Evolutionary conservation across 1,284 basidiomycete species (phyloP), one percentile per base, ranked within the genome.

Genomic region (Ustilago bromivora): DNA sequence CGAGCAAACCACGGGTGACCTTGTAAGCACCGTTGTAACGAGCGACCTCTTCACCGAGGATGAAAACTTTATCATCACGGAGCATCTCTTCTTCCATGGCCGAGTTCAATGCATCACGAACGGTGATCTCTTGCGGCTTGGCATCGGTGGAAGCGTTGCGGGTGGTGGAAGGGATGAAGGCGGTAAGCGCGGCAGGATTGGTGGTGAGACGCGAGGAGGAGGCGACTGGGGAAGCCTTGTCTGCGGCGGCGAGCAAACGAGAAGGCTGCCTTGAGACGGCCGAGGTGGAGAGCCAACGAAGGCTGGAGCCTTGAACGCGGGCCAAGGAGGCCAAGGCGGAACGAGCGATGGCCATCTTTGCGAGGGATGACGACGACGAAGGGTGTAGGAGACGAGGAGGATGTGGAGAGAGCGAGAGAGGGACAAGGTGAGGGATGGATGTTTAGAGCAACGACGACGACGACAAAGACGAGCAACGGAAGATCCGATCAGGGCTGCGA

Each of bases 81-180:
- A 93, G 87, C 97, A 99, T 99, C 89, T 99, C 97, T 89, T 99
- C 97, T 89, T 99, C 97, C 94, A 99, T 96, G 41, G 97, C 97
- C 71, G 92, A 89, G 89, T 98, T 99, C 81, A 99, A 92, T 47
- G 97, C 97, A 70, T 99, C 97, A 86, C 97, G 94, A 73, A 98
- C 96, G 60, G 95, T 98, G 94, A 98, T 94, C 93, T 96, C 86
- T 63, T 81, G 78, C 8, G 81, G 74, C 67, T 78, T 74, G 59
- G 57, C 61, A 56, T 79, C 70, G 58, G 79, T 67, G 61, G 79
- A 78, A 43, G 80, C 80, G 66, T 78, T 78, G 62, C 76, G 72
- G 38, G 76, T 34, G 68, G 23, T 41, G 60, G 76, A 71, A 59
- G 76, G 76, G 66, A 75, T 58, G 49, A 76, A 73, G 49, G 77